These are phyloP conservation scores for Tuber melanosporum DNA, from an alignment of 495 filamentous ascomycete genomes.

Conservation along the genomic window DNA sequence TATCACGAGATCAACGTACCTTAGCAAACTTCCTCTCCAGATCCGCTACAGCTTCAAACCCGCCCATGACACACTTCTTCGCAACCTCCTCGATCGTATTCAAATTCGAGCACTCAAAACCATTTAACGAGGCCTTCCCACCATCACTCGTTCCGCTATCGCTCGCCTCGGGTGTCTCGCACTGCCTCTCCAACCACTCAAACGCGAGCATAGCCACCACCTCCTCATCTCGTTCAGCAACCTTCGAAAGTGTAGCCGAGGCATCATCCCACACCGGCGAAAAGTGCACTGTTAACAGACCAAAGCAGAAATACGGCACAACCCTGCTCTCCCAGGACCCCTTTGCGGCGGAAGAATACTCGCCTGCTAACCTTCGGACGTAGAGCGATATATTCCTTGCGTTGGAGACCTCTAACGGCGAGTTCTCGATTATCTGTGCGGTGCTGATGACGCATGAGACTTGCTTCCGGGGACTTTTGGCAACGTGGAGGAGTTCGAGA, in stretches of 20 bases:
- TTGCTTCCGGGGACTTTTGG: constrained; percentile 38
- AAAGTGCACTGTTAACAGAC: constrained; percentile 69
- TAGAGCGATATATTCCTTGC: constrained; percentile 72
- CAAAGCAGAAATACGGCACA: constrained; percentile 74
- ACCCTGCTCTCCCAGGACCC: constrained; percentile 62
- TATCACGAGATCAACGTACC: constrained; percentile 41
- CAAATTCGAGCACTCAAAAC: constrained; percentile 75
- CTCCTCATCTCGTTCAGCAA: constrained; percentile 69
- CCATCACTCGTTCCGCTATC: constrained; percentile 5
- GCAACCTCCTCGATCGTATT: constrained; percentile 51
- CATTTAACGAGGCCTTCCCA: constrained; percentile 48
- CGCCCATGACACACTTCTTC: constrained; percentile 43
- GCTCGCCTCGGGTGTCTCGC: background rate
- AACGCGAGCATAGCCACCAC: constrained; percentile 67
- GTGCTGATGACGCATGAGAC: constrained; percentile 47
- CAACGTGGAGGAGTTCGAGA: constrained; percentile 49
- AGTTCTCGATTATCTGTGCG: constrained; percentile 66
- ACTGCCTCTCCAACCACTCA: constrained; percentile 55
- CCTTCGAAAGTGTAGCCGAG: constrained; percentile 62
- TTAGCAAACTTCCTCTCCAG: constrained; percentile 51
- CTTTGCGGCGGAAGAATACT: constrained; percentile 52
- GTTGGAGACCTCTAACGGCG: constrained; percentile 67
- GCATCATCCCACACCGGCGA: constrained; percentile 81
- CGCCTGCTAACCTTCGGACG: constrained; percentile 64
- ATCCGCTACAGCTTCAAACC: constrained; percentile 45